These are phyloP conservation scores for Sporisorium graminicola DNA, from an alignment of 1,284 basidiomycete genomes.

Conservation along the genomic window DNA sequence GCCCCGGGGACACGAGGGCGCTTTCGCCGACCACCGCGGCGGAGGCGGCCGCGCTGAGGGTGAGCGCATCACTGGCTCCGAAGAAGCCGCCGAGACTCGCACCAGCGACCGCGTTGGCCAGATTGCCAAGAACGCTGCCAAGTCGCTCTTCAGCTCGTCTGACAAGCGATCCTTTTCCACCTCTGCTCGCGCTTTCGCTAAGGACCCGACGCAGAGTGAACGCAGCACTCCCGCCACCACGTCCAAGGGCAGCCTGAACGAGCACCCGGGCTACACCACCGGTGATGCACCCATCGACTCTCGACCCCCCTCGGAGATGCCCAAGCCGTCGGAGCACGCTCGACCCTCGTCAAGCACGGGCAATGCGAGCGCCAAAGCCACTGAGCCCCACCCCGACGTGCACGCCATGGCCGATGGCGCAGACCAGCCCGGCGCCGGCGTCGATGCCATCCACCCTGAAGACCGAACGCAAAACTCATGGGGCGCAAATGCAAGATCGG, in stretches of 20 bases:
- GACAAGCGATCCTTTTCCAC: constrained; percentile 40
- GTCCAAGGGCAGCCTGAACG: constrained; percentile 29
- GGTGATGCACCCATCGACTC: constrained; percentile 52
- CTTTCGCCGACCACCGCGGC: constrained; percentile 52
- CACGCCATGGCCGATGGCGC: constrained; percentile 55
- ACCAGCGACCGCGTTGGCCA: constrained; percentile 31
- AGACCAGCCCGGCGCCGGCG: constrained; percentile 30
- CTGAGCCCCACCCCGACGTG: constrained; percentile 35
- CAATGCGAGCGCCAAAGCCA: constrained; percentile 44
- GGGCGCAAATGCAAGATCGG: constrained; percentile 45
- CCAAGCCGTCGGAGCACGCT: constrained; percentile 20
- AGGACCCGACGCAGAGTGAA: constrained; percentile 22
- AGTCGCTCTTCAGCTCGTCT: constrained; percentile 30
- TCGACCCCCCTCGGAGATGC: constrained; percentile 42
- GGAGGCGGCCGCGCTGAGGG: constrained; percentile 24
- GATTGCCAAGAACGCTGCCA: constrained; percentile 33
- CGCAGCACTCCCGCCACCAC: constrained; percentile 18
- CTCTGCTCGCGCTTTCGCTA: constrained; percentile 4
- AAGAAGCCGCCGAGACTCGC: constrained; percentile 41
- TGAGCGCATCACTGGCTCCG: constrained; percentile 33
- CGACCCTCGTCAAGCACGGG: constrained; percentile 13
- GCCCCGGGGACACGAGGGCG: constrained; percentile 36
- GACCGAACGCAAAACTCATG: constrained; percentile 47
- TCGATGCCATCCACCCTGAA: constrained; percentile 49
- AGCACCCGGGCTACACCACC: constrained; percentile 54